Conservation (phyloP, 2,329 filamentous ascomycete genomes). For the Ophiostoma pallidulum region DNA sequence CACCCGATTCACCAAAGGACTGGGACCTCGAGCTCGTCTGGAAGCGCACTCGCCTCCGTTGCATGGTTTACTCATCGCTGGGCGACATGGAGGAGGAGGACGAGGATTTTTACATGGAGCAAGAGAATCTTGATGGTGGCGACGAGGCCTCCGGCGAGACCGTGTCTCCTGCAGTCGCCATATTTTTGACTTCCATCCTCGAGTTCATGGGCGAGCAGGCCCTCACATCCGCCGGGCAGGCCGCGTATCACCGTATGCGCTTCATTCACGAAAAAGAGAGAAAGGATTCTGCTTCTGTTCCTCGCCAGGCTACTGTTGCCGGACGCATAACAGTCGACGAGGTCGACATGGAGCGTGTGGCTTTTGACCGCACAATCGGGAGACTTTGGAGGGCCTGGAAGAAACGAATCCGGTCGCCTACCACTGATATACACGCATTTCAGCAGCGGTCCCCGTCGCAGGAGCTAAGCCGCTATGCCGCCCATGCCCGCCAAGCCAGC, state of each 20-base stretch:
- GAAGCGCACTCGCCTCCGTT: constrained; percentile 85
- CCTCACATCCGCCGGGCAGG: constrained; percentile 76
- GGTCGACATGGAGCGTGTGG: constrained; percentile 84
- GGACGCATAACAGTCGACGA: constrained; percentile 79
- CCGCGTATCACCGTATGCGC: constrained; percentile 61
- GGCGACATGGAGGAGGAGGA: constrained; percentile 98
- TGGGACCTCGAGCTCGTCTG: constrained; percentile 92
- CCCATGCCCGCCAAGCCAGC: constrained; percentile 31
- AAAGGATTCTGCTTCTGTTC: constrained; percentile 35
- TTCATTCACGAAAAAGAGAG: constrained; percentile 50
- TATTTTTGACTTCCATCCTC: constrained; percentile 89
- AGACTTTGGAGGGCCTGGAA: constrained; percentile 93
- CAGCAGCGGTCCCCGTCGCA: constrained; percentile 41
- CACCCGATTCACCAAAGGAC: constrained; percentile 42
- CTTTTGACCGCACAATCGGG: constrained; percentile 79
- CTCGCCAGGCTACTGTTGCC: constrained; percentile 36
- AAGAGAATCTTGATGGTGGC: constrained; percentile 58
- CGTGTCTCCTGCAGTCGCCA: constrained; percentile 84
- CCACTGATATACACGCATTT: constrained; percentile 34
- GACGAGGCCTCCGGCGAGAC: constrained; percentile 53
- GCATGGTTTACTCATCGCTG: constrained; percentile 96
- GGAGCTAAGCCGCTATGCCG: constrained; percentile 30
- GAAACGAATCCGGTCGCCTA: constrained; percentile 62
- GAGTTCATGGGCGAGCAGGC: constrained; percentile 92
- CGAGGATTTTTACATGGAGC: constrained; percentile 78